These are phyloP conservation scores for Aphanocladium album DNA, from an alignment of 2,329 filamentous ascomycete species.

Conservation along the genomic window DNA sequence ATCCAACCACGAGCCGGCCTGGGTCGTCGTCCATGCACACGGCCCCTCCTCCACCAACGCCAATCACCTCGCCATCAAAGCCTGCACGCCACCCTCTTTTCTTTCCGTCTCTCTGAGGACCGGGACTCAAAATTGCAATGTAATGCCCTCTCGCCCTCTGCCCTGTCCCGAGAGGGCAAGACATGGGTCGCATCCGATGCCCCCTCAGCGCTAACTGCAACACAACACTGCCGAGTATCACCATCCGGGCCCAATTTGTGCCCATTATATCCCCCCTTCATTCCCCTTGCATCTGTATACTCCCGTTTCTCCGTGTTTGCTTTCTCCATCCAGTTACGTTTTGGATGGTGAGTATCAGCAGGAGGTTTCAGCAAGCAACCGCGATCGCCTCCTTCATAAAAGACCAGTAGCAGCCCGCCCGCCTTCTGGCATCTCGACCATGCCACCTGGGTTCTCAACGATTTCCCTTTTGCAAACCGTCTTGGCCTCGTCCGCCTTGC, in stretches of 20 bases:
- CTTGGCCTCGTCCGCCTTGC: conserved; percentile 24
- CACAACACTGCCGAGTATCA: conserved; percentile 6
- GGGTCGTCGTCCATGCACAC: background rate
- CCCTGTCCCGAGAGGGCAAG: background rate
- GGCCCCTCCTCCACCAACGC: conserved; percentile 6
- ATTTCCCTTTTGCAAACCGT: conserved; percentile 22
- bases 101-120: background rate
- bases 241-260: conserved; percentile 1
- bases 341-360: conserved; percentile 30
- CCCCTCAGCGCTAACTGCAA: conserved; percentile 10
- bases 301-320: background rate
- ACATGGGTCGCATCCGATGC: background rate
- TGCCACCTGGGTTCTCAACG: conserved; percentile 31
- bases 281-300: conserved; percentile 1
- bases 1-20: background rate
- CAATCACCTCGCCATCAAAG: conserved; percentile 2
- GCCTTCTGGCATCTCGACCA: conserved; percentile 34
- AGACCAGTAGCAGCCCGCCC: conserved; percentile 19
- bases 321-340: background rate
- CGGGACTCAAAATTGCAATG: background rate
- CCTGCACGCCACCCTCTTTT: background rate
- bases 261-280: conserved; percentile 3
- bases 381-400: conserved; percentile 28
- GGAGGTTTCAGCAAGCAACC: conserved; percentile 38
- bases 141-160: background rate